Percentiles rank a stretch among this genome's conserved stretches.
phyloP scores from a whole-genome alignment of 1,284 basidiomycete genomes.

The Lignosus rhinocerotis region DNA sequence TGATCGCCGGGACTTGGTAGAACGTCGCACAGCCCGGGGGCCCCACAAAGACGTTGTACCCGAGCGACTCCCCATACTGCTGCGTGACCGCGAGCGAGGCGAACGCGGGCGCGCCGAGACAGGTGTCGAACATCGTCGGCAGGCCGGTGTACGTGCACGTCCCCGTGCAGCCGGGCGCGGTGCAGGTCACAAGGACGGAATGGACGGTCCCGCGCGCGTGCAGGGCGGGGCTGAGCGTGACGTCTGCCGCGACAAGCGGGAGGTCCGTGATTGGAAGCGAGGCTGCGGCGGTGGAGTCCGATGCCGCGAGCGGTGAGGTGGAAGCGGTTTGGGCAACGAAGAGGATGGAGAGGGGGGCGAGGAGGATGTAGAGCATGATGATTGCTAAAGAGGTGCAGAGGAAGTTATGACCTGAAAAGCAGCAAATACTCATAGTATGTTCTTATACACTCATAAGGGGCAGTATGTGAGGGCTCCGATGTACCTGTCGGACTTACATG shows the following conservation, averaged over 20 bases:
- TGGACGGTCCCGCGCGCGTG: background rate
- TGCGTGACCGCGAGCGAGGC: background rate
- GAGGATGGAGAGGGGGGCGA: background rate
- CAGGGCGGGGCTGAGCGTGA: background rate
- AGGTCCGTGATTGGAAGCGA: background rate
- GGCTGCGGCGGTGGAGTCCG: background rate
- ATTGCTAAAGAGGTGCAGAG: background rate
- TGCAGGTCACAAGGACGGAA: background rate
- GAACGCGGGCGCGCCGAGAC: slow-evolving; percentile 37
- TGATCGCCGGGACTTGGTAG: slow-evolving; percentile 8
- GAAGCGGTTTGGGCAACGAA: background rate
- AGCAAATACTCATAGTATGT: too few species aligned
- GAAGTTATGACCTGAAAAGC: too few species aligned
- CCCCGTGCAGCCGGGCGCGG: slow-evolving; percentile 10
- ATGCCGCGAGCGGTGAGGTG: background rate
- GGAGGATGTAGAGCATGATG: background rate
- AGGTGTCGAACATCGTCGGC: slow-evolving; percentile 24
- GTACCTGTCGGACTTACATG: too few species aligned
- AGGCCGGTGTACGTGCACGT: background rate
- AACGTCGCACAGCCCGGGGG: slow-evolving; percentile 3
- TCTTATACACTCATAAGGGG: too few species aligned
- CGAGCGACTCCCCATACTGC: slow-evolving; percentile 1
- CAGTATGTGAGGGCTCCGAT: too few species aligned
- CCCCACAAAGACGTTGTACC: slow-evolving; percentile 9
- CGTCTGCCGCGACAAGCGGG: background rate